A percentile compares a stretch with the other conserved stretches of the same genome.
Conservation (phyloP, 805 yeast species). For the Kregervanrija pseudodelftensis region DNA sequence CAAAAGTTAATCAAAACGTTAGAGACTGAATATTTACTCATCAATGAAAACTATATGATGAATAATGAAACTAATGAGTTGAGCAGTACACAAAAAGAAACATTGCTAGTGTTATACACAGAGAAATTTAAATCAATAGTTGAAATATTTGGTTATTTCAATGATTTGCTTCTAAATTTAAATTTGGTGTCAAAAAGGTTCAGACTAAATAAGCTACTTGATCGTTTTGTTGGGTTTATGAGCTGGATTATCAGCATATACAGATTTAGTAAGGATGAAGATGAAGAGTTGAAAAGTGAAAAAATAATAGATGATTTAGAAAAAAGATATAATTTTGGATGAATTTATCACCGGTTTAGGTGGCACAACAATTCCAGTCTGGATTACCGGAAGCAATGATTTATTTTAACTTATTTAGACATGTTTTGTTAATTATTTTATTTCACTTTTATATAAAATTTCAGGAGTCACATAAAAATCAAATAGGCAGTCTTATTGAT, state of each 20-base stretch:
- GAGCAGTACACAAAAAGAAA: conserved; percentile 7
- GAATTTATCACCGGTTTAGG: no score
- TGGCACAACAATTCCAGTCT: no score
- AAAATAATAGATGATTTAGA: background rate
- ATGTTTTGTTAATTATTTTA: no score
- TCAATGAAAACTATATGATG: conserved; percentile 5
- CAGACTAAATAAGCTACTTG: conserved; percentile 16
- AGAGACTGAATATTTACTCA: conserved; percentile 18
- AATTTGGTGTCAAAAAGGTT: conserved; percentile 17
- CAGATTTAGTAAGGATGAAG: conserved; percentile 22
- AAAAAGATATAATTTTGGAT: no score
- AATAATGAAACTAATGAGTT: conserved; percentile 2
- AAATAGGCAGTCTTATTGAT: no score
- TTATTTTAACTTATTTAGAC: no score
- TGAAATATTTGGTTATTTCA: conserved; percentile 25
- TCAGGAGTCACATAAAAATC: no score
- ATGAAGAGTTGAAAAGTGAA: conserved; percentile 13
- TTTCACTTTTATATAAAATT: no score
- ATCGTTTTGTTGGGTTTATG: conserved; percentile 16
- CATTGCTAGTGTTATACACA: conserved; percentile 16
- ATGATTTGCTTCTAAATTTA: conserved; percentile 25
- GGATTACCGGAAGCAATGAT: no score
- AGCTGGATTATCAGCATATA: conserved; percentile 26
- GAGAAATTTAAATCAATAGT: conserved; percentile 19
- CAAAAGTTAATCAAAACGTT: conserved; percentile 15